Evolutionary conservation across 371 early-diverging fungal species (phyloP).

Genomic region (Mortierella sp.): DNA sequence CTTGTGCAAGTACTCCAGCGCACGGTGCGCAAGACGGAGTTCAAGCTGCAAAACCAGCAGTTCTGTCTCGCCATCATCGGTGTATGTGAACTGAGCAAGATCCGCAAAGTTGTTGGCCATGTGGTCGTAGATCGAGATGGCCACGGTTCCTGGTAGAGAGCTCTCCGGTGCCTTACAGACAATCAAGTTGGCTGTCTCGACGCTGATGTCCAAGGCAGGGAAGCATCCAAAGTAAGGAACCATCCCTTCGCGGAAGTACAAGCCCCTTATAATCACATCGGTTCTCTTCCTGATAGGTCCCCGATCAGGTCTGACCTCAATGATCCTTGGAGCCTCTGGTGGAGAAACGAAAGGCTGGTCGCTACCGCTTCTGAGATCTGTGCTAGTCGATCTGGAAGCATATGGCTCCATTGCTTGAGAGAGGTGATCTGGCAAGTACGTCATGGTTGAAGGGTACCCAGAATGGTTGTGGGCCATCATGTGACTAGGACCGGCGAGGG

Average conservation of each 20-base stretch:
- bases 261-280: constrained; percentile 36
- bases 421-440: constrained; percentile 23
- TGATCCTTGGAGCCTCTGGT: constrained; percentile 23
- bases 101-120: constrained; percentile 25
- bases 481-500: too few relatives aligned
- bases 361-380: too few relatives aligned
- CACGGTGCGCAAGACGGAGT: constrained; percentile 46
- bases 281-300: constrained; percentile 46
- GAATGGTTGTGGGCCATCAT: too few relatives aligned
- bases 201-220: constrained; percentile 33
- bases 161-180: constrained; percentile 44
- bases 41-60: constrained; percentile 46
- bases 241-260: constrained; percentile 47
- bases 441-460: constrained; percentile 31
- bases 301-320: constrained; percentile 34
- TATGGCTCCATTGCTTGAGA: neutral
- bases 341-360: neutral
- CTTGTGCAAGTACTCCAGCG: constrained; percentile 38
- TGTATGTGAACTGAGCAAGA: constrained; percentile 46
- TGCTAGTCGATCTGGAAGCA: too few relatives aligned
- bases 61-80: constrained; percentile 48
- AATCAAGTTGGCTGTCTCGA: constrained; percentile 35
- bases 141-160: constrained; percentile 40
- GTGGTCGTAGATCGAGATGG: constrained; percentile 31
- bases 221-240: constrained; percentile 51